phyloP scores from a whole-genome alignment of 441 rosid genomes.

The Pelargonium australe region DNA sequence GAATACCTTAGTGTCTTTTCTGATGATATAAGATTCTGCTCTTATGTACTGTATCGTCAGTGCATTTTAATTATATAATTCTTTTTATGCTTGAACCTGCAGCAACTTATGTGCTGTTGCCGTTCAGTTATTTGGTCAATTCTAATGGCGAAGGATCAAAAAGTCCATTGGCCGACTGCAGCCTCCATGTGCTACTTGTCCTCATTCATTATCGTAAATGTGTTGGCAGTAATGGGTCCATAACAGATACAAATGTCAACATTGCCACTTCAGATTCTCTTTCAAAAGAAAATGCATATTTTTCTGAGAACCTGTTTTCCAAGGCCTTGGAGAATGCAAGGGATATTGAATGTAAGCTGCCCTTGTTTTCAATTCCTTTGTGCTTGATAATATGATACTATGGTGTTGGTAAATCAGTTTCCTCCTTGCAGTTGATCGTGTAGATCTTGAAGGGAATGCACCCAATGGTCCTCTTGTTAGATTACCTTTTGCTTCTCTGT shows the following conservation, averaged over 20 bases:
- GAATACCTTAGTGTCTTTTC: too few relatives aligned
- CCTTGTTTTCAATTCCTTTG: conserved; percentile 13
- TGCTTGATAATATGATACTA: conserved; percentile 8
- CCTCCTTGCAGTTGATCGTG: conserved; percentile 69
- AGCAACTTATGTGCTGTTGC: conserved; percentile 81
- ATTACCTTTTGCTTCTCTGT: conserved; percentile 83
- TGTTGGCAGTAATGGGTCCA: conserved; percentile 44
- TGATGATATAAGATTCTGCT: background rate
- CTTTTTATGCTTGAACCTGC: conserved; percentile 38
- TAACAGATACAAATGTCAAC: conserved; percentile 57
- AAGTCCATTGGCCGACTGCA: conserved; percentile 63
- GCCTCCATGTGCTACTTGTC: conserved; percentile 79
- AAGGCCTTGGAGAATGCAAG: conserved; percentile 78
- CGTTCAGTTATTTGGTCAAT: conserved; percentile 75
- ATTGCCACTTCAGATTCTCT: conserved; percentile 53
- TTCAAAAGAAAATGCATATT: conserved; percentile 45
- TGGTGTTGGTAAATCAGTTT: conserved; percentile 16
- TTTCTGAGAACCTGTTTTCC: conserved; percentile 79
- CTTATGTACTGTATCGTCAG: background rate
- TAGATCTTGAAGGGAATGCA: conserved; percentile 73
- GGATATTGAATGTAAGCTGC: conserved; percentile 79
- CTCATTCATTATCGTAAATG: conserved; percentile 82
- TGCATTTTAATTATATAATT: background rate
- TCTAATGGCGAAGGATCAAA: conserved; percentile 55
- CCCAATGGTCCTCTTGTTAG: conserved; percentile 53